phyloP scores from a whole-genome alignment of 2,329 filamentous ascomycete species.

The Trematosphaeria pertusa region DNA sequence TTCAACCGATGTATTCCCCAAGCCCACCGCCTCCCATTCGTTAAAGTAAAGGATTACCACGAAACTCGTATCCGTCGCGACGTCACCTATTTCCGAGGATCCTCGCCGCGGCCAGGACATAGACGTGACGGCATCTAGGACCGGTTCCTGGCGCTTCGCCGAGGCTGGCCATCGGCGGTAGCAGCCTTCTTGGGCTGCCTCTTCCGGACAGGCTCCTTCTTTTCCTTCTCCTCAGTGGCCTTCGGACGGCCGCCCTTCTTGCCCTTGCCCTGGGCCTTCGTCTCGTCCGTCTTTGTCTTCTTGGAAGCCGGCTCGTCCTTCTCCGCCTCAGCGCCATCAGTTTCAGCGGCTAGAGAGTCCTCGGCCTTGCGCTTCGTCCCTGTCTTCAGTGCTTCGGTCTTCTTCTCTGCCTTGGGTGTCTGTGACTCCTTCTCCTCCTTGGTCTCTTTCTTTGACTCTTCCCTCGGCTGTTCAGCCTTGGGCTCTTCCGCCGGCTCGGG shows the following conservation, averaged over 20 bases:
- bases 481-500: slow-evolving; percentile 26
- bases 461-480: slow-evolving; percentile 26
- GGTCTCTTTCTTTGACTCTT: slow-evolving; percentile 36
- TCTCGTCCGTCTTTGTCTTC: slow-evolving; percentile 40
- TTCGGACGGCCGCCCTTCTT: slow-evolving; percentile 50
- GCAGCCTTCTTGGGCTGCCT: slow-evolving; percentile 58
- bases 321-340: slow-evolving; percentile 31
- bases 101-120: too few relatives aligned
- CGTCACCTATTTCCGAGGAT: too few relatives aligned
- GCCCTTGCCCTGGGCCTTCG: slow-evolving; percentile 37
- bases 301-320: slow-evolving; percentile 36
- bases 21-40: neutral
- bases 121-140: too few relatives aligned
- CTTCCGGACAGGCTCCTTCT: slow-evolving; percentile 52
- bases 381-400: slow-evolving; percentile 41
- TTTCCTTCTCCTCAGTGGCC: slow-evolving; percentile 48
- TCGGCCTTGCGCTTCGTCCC: slow-evolving; percentile 45
- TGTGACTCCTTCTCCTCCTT: slow-evolving; percentile 37
- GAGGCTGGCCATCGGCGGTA: slow-evolving; percentile 56
- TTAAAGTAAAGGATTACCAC: neutral
- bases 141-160: slow-evolving; percentile 54
- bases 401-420: slow-evolving; percentile 36
- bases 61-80: neutral
- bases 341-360: slow-evolving; percentile 27
- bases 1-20: neutral